These are phyloP conservation scores for Arthrocladium fulminans DNA, from an alignment of 2,329 filamentous ascomycete species.

Conservation along the genomic window DNA sequence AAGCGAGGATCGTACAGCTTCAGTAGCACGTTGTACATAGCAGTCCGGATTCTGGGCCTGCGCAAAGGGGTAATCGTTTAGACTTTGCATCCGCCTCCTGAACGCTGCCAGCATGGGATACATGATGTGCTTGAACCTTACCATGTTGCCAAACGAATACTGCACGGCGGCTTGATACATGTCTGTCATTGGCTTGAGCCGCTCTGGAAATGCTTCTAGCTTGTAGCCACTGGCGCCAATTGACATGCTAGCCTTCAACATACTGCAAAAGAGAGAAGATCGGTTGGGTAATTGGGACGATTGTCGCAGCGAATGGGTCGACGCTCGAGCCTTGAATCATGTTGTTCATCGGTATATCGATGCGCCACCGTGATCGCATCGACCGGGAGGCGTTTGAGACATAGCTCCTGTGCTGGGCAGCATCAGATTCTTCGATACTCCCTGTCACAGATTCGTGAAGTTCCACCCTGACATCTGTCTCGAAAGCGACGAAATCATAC, in stretches of 20 bases:
- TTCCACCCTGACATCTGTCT: slow-evolving; percentile 3
- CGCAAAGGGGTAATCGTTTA: neutral
- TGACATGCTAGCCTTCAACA: slow-evolving; percentile 1
- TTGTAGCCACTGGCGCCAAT: slow-evolving; percentile 12
- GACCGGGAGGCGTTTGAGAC: neutral
- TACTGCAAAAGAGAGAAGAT: slow-evolving; percentile 11
- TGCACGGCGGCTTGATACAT: slow-evolving; percentile 7
- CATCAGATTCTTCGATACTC: neutral
- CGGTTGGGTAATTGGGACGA: slow-evolving; percentile 9
- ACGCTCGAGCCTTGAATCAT: slow-evolving; percentile 11
- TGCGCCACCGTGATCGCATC: slow-evolving; percentile 1
- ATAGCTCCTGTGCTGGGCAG: neutral
- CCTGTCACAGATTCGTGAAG: neutral
- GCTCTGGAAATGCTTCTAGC: slow-evolving; percentile 11
- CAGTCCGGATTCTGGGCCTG: neutral
- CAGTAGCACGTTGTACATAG: neutral
- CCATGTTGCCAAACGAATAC: neutral
- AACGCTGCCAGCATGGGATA: neutral
- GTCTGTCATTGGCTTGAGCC: slow-evolving; percentile 9
- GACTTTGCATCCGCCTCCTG: neutral
- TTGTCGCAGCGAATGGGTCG: slow-evolving; percentile 12
- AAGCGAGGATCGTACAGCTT: neutral
- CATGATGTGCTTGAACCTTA: neutral
- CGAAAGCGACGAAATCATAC: slow-evolving; percentile 3
- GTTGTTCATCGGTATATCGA: slow-evolving; percentile 6